phyloP scores from a whole-genome alignment of 2,329 filamentous ascomycete genomes.

The Monosporascus ibericus region DNA sequence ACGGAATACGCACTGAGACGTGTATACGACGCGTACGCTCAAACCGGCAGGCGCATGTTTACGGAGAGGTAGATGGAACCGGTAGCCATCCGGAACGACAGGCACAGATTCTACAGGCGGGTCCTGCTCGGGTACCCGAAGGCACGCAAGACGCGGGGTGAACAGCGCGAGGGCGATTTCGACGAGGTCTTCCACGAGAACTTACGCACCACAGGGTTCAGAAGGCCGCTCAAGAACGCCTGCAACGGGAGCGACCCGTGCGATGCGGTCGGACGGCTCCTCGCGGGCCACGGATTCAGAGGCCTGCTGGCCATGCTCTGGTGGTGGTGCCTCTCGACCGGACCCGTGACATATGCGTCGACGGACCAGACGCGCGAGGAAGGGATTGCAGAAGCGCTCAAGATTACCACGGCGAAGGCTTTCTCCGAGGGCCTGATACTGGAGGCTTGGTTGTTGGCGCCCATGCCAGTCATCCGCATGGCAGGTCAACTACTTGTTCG shows the following conservation, averaged over 20 bases:
- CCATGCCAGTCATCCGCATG: constrained; percentile 21
- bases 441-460: constrained; percentile 18
- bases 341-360: background rate
- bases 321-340: background rate
- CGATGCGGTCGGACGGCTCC: background rate
- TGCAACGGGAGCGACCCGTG: constrained; percentile 2
- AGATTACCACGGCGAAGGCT: constrained; percentile 11
- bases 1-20: constrained; percentile 16
- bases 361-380: background rate
- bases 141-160: background rate
- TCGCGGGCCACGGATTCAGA: background rate
- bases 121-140: background rate
- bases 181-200: constrained; percentile 18
- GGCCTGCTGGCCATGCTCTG: background rate
- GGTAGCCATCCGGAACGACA: constrained; percentile 16
- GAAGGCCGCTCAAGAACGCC: constrained; percentile 13
- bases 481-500: constrained; percentile 20
- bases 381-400: background rate
- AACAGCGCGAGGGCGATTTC: constrained; percentile 16
- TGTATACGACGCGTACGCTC: constrained; percentile 21
- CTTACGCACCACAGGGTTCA: constrained; percentile 16
- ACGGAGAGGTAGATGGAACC: constrained; percentile 20
- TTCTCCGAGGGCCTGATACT: constrained; percentile 14
- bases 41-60: constrained; percentile 14
- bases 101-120: constrained; percentile 7